Percentiles rank a stretch among this genome's conserved stretches.
Conservation (phyloP, 106 monocot species). For the Iris macrosiphon region DNA sequence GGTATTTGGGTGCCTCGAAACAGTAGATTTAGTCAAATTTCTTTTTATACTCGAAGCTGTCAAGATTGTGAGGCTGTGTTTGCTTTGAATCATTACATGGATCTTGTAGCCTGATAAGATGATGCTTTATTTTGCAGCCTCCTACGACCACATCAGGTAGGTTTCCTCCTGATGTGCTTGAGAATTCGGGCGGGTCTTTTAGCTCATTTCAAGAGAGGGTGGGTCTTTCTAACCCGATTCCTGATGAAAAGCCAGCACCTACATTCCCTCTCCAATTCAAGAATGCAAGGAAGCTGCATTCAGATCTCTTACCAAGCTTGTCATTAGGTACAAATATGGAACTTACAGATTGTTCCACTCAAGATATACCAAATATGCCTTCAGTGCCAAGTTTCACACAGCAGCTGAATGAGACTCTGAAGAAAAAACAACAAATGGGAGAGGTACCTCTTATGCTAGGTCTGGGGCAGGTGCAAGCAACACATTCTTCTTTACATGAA, state of each 20-base stretch:
- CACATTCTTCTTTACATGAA: slow-evolving; percentile 44
- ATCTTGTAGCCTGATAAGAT: slow-evolving; percentile 1
- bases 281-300: slow-evolving; percentile 22
- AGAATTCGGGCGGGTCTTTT: slow-evolving; percentile 33
- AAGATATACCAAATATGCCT: slow-evolving; percentile 50
- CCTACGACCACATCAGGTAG: slow-evolving; percentile 23
- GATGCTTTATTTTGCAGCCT: slow-evolving; percentile 37
- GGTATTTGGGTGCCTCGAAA: too few relatives aligned
- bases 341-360: slow-evolving; percentile 8
- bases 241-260: slow-evolving; percentile 21
- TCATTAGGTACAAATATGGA: slow-evolving; percentile 45
- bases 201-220: slow-evolving; percentile 60
- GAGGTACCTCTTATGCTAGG: slow-evolving; percentile 44
- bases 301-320: slow-evolving; percentile 50
- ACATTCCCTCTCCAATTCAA: slow-evolving; percentile 36
- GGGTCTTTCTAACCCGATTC: slow-evolving; percentile 39
- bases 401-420: slow-evolving; percentile 33
- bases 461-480: slow-evolving; percentile 31
- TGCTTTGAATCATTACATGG: neutral
- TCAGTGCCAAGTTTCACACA: slow-evolving; percentile 42
- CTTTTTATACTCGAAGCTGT: too few relatives aligned
- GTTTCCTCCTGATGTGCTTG: slow-evolving; percentile 14
- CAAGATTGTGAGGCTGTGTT: too few relatives aligned
- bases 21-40: too few relatives aligned
- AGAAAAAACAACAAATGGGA: slow-evolving; percentile 46